Evolutionary conservation across 768 basidiomycete species (phyloP).

Genomic region (Leccinum incarnatum): DNA sequence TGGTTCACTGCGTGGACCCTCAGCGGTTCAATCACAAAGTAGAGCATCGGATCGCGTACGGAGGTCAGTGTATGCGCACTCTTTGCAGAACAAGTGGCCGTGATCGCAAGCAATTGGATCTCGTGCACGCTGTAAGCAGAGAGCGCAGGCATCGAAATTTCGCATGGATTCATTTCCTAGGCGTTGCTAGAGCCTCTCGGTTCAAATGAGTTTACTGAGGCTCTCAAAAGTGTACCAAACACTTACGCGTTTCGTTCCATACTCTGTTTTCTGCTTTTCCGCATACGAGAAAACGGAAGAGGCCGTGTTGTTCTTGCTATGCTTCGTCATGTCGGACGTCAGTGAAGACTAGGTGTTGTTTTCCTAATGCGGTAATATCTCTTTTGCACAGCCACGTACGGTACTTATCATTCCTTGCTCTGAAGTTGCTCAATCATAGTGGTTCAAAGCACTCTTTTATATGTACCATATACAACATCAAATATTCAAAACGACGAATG

Average conservation of each 20-base stretch:
- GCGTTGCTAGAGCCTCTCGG: slow-evolving; percentile 28
- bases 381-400: not conserved
- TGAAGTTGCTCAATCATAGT: no score
- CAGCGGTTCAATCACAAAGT: slow-evolving; percentile 1
- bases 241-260: slow-evolving; percentile 76
- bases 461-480: not conserved
- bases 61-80: slow-evolving; percentile 87
- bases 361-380: not conserved
- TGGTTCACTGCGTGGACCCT: slow-evolving; percentile 59
- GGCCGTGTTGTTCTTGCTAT: slow-evolving; percentile 88
- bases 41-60: slow-evolving; percentile 42
- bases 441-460: not conserved
- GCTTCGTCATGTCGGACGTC: slow-evolving; percentile 65
- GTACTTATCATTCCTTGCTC: not conserved
- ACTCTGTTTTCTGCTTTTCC: slow-evolving; percentile 76
- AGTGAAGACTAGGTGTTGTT: not conserved
- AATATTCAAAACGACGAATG: not conserved
- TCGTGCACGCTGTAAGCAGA: slow-evolving; percentile 81
- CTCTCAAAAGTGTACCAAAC: not conserved
- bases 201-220: not conserved
- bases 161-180: slow-evolving; percentile 89
- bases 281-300: slow-evolving; percentile 89
- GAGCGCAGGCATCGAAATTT: slow-evolving; percentile 84
- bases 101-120: slow-evolving; percentile 80
- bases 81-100: slow-evolving; percentile 95